A percentile compares a stretch with the other conserved stretches of the same genome.
Conservation (phyloP, 495 filamentous ascomycete species). For the Aspergillus cavernicola region DNA sequence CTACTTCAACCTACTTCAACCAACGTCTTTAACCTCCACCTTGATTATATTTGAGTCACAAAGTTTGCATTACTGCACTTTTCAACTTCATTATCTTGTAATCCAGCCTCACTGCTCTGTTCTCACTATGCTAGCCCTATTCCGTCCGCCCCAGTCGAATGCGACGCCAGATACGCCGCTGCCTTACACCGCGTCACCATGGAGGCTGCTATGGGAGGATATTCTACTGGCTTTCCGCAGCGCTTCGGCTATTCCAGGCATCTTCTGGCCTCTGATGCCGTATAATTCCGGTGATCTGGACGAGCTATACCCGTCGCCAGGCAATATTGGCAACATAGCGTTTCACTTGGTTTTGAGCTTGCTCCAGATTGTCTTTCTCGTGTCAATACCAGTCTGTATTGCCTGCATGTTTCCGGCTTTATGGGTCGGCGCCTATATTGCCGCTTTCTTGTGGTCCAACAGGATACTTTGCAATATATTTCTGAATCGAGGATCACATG, state of each 20-base stretch:
- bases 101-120: too few species aligned
- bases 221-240: slow-evolving; percentile 49
- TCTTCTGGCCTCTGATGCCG: slow-evolving; percentile 52
- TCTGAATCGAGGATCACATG: slow-evolving; percentile 36
- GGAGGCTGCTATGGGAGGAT: slow-evolving; percentile 52
- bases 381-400: slow-evolving; percentile 46
- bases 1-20: too few species aligned
- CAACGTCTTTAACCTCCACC: too few species aligned
- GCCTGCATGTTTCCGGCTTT: slow-evolving; percentile 45
- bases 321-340: slow-evolving; percentile 47
- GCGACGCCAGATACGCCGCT: slow-evolving; percentile 7
- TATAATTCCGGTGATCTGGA: slow-evolving; percentile 39
- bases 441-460: slow-evolving; percentile 43
- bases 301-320: slow-evolving; percentile 51
- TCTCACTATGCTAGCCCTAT: not conserved
- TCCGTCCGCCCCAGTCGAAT: not conserved
- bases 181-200: slow-evolving; percentile 58
- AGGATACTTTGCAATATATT: slow-evolving; percentile 40
- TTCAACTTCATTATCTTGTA: too few species aligned
- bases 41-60: too few species aligned
- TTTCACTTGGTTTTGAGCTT: slow-evolving; percentile 50
- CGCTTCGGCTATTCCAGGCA: slow-evolving; percentile 46
- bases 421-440: slow-evolving; percentile 41
- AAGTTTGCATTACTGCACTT: too few species aligned
- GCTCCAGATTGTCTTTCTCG: slow-evolving; percentile 30